Conservation (phyloP, 2,329 filamentous ascomycete genomes). For the Penicillium digitatum region DNA sequence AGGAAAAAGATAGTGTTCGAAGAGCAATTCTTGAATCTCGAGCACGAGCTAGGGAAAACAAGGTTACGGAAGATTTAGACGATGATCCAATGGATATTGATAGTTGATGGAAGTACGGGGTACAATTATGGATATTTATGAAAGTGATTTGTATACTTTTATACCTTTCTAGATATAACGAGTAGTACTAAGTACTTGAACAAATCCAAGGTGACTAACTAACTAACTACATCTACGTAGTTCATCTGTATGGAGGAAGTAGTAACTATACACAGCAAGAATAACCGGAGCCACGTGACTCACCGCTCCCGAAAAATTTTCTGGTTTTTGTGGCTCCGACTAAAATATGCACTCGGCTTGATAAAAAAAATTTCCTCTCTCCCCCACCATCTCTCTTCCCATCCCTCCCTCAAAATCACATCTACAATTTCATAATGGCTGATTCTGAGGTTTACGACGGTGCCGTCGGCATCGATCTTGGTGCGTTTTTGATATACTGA, state of each 20-base stretch:
- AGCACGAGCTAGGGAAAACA: slow-evolving; percentile 57
- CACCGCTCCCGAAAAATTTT: slow-evolving; percentile 26
- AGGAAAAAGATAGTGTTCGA: slow-evolving; percentile 68
- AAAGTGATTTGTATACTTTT: background rate
- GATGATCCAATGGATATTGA: slow-evolving; percentile 34
- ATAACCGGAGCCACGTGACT: slow-evolving; percentile 18
- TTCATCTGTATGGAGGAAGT: too few species aligned
- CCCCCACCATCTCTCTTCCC: slow-evolving; percentile 24
- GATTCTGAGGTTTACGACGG: slow-evolving; percentile 73
- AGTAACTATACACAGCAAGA: too few species aligned
- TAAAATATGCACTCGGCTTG: slow-evolving; percentile 20
- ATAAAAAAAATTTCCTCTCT: slow-evolving; percentile 28
- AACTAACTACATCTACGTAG: background rate
- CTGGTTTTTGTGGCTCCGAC: slow-evolving; percentile 24
- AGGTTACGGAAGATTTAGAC: background rate
- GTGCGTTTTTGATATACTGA: slow-evolving; percentile 54
- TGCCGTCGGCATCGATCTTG: slow-evolving; percentile 99
- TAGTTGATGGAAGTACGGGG: background rate
- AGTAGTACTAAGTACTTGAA: too few species aligned
- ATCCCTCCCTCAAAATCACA: slow-evolving; percentile 18
- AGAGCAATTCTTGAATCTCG: slow-evolving; percentile 80
- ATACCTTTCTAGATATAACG: background rate
- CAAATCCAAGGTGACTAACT: too few species aligned
- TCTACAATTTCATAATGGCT: slow-evolving; percentile 25
- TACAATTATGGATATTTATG: background rate